Evolutionary conservation across 2,329 filamentous ascomycete species (phyloP).

Genomic region (Calonectria pseudoturangicola): DNA sequence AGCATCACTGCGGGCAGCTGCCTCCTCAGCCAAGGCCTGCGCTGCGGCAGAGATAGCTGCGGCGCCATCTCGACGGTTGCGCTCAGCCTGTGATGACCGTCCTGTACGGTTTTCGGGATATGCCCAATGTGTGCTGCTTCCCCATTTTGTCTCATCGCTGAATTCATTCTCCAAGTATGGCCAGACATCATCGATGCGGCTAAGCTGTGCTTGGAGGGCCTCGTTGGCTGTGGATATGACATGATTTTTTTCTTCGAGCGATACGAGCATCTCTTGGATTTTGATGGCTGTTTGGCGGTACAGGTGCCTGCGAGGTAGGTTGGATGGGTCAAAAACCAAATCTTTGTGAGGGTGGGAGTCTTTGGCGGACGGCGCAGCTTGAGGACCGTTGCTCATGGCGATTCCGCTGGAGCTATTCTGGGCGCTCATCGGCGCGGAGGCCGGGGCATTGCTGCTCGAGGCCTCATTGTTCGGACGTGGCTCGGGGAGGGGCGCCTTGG

Average conservation of each 20-base stretch:
- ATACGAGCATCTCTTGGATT: constrained; percentile 89
- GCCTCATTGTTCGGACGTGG: constrained; percentile 66
- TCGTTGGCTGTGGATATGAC: constrained; percentile 95
- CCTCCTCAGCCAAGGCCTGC: constrained; percentile 87
- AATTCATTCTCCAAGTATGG: constrained; percentile 91
- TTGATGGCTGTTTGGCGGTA: constrained; percentile 87
- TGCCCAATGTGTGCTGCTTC: constrained; percentile 95
- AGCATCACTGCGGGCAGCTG: constrained; percentile 87
- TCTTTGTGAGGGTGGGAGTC: constrained; percentile 66
- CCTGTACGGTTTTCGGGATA: constrained; percentile 88
- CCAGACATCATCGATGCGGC: constrained; percentile 90
- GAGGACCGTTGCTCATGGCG: constrained; percentile 59
- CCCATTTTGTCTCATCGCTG: constrained; percentile 94
- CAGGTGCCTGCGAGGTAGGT: constrained; percentile 80
- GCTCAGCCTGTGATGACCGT: constrained; percentile 80
- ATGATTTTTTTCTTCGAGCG: constrained; percentile 97
- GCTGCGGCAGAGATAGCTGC: constrained; percentile 85
- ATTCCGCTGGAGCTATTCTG: constrained; percentile 69
- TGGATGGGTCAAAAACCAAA: constrained; percentile 72
- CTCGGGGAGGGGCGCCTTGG: constrained; percentile 70
- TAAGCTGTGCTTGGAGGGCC: constrained; percentile 88
- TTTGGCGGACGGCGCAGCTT: constrained; percentile 63
- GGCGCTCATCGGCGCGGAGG: constrained; percentile 69
- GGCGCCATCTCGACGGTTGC: constrained; percentile 85
- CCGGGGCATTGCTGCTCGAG: constrained; percentile 63